Conservation (phyloP, 23 red algal genomes). For the Chondrus crispus region DNA sequence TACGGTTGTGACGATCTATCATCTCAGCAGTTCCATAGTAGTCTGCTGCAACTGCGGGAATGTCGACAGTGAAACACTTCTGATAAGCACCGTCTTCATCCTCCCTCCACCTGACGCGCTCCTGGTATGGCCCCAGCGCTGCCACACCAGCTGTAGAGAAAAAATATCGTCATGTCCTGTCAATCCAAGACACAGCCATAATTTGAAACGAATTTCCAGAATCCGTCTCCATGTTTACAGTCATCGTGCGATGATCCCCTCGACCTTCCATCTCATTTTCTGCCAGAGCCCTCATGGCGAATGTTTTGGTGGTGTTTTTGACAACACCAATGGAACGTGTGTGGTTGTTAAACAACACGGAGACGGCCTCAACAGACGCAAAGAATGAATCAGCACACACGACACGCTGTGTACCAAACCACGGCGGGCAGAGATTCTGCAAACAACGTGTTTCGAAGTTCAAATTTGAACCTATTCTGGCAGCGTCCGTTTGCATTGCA, state of each 20-base stretch:
- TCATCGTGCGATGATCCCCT: background rate
- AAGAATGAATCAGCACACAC: background rate
- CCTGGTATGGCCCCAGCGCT: background rate
- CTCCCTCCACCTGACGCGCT: background rate
- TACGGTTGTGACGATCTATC: background rate
- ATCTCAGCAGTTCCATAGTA: background rate
- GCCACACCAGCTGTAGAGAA: background rate
- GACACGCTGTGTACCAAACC: background rate
- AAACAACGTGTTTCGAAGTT: background rate
- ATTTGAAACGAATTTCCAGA: background rate
- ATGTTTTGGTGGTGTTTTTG: background rate
- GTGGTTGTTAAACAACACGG: background rate
- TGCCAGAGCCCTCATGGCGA: background rate
- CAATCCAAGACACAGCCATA: background rate
- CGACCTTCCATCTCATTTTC: background rate
- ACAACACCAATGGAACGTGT: background rate
- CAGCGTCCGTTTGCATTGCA: background rate
- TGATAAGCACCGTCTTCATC: background rate
- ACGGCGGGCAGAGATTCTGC: background rate
- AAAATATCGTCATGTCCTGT: background rate
- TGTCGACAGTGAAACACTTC: background rate
- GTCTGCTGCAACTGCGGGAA: background rate
- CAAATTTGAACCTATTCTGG: background rate
- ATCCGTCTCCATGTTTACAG: background rate
- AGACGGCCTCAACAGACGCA: background rate